These are phyloP conservation scores for Tolypocladium ophioglossoides DNA, from an alignment of 2,329 filamentous ascomycete genomes.

Conservation along the genomic window DNA sequence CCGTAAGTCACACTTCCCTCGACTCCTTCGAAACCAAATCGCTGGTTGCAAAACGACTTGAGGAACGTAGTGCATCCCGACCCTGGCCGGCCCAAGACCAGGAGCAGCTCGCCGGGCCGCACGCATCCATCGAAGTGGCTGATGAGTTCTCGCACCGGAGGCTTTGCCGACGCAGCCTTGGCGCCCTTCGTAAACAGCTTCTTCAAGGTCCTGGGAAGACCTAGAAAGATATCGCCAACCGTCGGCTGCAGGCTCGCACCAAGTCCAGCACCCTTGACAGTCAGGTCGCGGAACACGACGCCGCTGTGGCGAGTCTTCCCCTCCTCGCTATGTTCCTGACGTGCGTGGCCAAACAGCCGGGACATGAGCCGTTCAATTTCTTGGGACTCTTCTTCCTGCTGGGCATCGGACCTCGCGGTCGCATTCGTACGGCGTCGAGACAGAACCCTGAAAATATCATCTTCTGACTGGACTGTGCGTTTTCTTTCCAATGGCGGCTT, in stretches of 20 bases:
- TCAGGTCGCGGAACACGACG: conserved; percentile 59
- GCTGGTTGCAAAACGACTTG: conserved; percentile 62
- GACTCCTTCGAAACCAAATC: conserved; percentile 51
- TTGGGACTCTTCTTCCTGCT: conserved; percentile 29
- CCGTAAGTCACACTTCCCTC: conserved; percentile 57
- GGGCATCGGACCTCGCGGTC: conserved; percentile 14
- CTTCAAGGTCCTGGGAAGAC: conserved; percentile 35
- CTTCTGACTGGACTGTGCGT: conserved; percentile 28
- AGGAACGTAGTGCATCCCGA: conserved; percentile 61
- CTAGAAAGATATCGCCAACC: conserved; percentile 54
- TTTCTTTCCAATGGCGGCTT: conserved; percentile 9
- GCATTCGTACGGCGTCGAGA: conserved; percentile 36
- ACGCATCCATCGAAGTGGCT: conserved; percentile 57
- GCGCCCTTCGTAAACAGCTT: conserved; percentile 36
- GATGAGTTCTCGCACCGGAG: conserved; percentile 53
- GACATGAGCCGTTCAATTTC: conserved; percentile 55
- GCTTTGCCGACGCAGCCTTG: conserved; percentile 41
- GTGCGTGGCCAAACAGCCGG: conserved; percentile 56
- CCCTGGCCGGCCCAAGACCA: conserved; percentile 58
- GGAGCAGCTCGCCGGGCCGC: conserved; percentile 58
- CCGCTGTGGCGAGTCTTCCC: conserved; percentile 60
- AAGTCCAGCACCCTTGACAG: conserved; percentile 58
- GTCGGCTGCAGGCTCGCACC: conserved; percentile 45
- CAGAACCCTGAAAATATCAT: conserved; percentile 38
- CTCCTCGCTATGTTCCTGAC: conserved; percentile 56